Base-by-base conservation (phyloP, 176 grass and related monocot genomes). In the Juncus effusus region DNA sequence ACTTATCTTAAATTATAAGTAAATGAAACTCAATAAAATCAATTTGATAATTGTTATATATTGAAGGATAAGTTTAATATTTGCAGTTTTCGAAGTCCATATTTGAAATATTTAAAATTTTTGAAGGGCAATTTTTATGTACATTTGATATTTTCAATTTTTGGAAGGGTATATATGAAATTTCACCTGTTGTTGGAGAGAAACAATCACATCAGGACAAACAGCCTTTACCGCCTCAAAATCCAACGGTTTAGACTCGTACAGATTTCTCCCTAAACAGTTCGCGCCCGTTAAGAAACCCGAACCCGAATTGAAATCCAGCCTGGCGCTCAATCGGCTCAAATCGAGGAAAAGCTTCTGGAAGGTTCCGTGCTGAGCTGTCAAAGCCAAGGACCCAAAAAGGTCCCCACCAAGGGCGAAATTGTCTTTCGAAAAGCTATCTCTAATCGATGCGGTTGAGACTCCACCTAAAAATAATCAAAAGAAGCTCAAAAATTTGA, bases 311-410 rank as follows among this genome's bases (percentile, higher is more conserved):
- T 73, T 76, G 45, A 97, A 68, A 74, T 97, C 85, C 16, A 91
- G 63, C 63, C 85, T 77, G 10, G 75, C 69, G 55, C 63, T 92
- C 53, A 90, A 73, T 77, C 78, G 78, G 10, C 84, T 88, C 64
- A 97, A 82, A 78, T 97, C 88, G 41, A 97, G 79, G 54, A 97
- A 88, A 83, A 80, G 75, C 67, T 82, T 86, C 72, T 97, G 93
- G 60, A 97, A 91, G 74, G 86, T 97, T 70, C 93, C 93, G 58
- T 84, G 74, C 56, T 92, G 85, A 44, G 85, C 88, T n/a, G 85
- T 91, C 44, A 79, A 84, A 62, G 77, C 81, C 76, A 91, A 61
- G 83, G 87, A 91, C 58, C 85, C 72, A 88, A 92, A 97, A 60
- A 92, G 58, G 50, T 97, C 93, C 6, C 75, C 80, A 67, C 83